Evolutionary conservation across 2,329 filamentous ascomycete species (phyloP).

Genomic region (Nemania serpens): DNA sequence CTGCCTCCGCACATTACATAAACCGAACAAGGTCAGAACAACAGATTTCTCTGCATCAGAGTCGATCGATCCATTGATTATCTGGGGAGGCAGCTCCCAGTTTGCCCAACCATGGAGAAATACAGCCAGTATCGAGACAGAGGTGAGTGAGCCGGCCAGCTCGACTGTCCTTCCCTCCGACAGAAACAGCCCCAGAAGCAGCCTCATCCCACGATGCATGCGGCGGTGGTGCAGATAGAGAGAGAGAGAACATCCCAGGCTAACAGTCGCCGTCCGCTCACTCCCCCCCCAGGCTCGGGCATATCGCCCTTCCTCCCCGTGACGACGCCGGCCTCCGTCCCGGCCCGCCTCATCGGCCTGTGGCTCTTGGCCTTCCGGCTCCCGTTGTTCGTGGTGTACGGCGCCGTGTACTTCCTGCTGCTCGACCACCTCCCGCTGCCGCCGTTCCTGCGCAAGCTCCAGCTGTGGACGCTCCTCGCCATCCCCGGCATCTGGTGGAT

Average conservation of each 20-base stretch:
- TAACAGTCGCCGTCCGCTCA: neutral
- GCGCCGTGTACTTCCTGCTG: slow-evolving; percentile 74
- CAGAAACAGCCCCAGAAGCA: too few species aligned
- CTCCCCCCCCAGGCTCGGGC: slow-evolving; percentile 74
- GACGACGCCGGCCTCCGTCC: slow-evolving; percentile 64
- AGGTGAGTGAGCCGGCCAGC: slow-evolving; percentile 57
- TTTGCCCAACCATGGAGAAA: slow-evolving; percentile 92
- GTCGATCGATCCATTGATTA: too few species aligned
- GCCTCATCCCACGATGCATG: neutral
- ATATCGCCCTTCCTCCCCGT: slow-evolving; percentile 95
- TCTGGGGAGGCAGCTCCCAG: too few species aligned
- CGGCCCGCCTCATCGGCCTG: slow-evolving; percentile 67
- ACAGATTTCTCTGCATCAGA: too few species aligned
- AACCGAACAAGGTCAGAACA: too few species aligned
- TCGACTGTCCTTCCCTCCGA: too few species aligned
- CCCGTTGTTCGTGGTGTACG: slow-evolving; percentile 73
- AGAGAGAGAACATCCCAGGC: too few species aligned
- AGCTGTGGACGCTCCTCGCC: slow-evolving; percentile 84
- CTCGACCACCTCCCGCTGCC: slow-evolving; percentile 79
- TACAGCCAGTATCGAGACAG: slow-evolving; percentile 91
- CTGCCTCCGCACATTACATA: too few species aligned
- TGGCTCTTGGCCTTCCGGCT: slow-evolving; percentile 82
- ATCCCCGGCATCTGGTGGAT: slow-evolving; percentile 98
- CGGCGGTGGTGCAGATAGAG: too few species aligned
- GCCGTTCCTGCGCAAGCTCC: slow-evolving; percentile 72